Base-by-base conservation (phyloP, 2,329 filamentous ascomycete genomes). In the Ophiocordyceps camponoti-saundersi region DNA sequence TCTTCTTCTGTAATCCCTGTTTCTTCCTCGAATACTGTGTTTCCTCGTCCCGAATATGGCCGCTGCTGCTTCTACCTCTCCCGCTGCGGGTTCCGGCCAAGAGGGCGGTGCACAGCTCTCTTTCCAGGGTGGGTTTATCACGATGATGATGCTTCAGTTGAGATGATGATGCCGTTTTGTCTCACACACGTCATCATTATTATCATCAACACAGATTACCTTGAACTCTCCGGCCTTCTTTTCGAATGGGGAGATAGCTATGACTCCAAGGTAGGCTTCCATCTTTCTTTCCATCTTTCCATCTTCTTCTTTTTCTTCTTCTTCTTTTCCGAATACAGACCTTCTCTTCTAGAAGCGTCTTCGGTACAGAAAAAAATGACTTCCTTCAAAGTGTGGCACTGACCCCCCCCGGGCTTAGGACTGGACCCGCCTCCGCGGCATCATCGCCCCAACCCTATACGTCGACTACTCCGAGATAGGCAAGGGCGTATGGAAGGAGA, bases 231-330 rank as follows among this genome's bases (percentile, higher is more conserved):
- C 21, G 40, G 21, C 40, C 15, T 21, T 15, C 23, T 67, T 53
- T 75, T 74, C 60, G 71, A 80, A 53, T 79, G 77, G 77, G 75
- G 74, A 49, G 74, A 80, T 57, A 77, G 71, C 63, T 79, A 78
- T 61, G 75, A 80, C 60, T 72, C 66, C 59, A 81, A 82, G 36
- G 36, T 40, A n/a, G 6, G 3, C 23, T 26, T 26, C 23, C n/a
- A n/a, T n/a, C n/a, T n/a, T n/a, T n/a, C n/a, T n/a, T n/a, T n/a
- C n/a, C n/a, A n/a, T n/a, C n/a, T n/a, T n/a, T n/a, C n/a, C n/a
- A n/a, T n/a, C n/a, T n/a, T n/a, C n/a, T n/a, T n/a, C n/a, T n/a
- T n/a, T n/a, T n/a, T n/a, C n/a, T n/a, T n/a, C n/a, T n/a, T n/a
- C n/a, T n/a, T n/a, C n/a, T n/a, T n/a, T n/a, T n/a, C n/a, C n/a